Percentiles rank a stretch among this genome's conserved stretches.
phyloP scores from a whole-genome alignment of 2,329 filamentous ascomycete species.

The Ceratocystis papillata region DNA sequence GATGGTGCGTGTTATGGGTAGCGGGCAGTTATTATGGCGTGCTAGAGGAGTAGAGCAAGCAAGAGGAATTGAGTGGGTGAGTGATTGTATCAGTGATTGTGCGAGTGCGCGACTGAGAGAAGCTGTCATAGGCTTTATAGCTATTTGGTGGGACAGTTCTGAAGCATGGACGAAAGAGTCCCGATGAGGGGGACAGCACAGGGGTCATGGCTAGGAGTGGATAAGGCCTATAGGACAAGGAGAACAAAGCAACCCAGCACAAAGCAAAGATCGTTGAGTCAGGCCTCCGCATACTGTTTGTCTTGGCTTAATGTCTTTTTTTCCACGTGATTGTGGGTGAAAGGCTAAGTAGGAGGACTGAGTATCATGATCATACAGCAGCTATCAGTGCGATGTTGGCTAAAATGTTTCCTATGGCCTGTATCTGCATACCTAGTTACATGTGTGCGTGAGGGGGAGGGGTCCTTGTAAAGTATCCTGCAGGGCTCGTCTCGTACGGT shows the following conservation, averaged over 20 bases:
- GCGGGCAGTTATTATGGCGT: neutral
- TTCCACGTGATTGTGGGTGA: neutral
- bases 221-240: neutral
- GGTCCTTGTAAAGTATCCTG: no score
- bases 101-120: neutral
- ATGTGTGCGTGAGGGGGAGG: no score
- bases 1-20: slow-evolving; percentile 22
- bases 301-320: neutral
- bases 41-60: neutral
- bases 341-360: neutral
- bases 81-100: neutral
- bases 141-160: neutral
- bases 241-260: neutral
- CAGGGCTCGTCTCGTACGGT: no score
- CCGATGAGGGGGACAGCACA: neutral
- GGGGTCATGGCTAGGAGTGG: slow-evolving; percentile 9
- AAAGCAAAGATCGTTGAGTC: neutral
- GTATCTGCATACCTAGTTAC: no score
- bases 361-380: neutral
- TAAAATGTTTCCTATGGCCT: neutral
- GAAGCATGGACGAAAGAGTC: slow-evolving; percentile 4
- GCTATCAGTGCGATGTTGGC: neutral
- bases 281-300: neutral
- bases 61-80: neutral
- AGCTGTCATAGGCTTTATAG: slow-evolving; percentile 10